Evolutionary conservation across 352 stramenopile species (phyloP).

Genomic region (Globisporangium perplexum): DNA sequence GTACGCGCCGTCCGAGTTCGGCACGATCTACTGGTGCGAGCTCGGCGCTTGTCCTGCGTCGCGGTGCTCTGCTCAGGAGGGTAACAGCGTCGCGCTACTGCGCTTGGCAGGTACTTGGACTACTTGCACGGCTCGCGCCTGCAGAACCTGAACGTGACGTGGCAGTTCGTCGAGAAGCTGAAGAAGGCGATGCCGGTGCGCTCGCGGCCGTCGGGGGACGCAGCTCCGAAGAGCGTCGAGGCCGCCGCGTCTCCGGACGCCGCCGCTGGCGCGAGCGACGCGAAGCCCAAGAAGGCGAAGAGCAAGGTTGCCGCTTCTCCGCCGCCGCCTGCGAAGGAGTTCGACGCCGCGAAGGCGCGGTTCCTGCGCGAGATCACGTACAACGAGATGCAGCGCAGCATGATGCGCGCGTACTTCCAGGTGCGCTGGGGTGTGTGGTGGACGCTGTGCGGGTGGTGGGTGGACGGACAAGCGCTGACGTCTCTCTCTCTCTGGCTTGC

Average conservation of each 20-base stretch:
- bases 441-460: neutral
- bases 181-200: slow-evolving; percentile 45
- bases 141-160: slow-evolving; percentile 77
- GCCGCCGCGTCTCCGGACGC: neutral
- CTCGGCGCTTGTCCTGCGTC: neutral
- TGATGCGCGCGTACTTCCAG: slow-evolving; percentile 82
- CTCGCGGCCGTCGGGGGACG: neutral
- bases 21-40: slow-evolving; percentile 73
- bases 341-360: slow-evolving; percentile 44
- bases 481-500: neutral
- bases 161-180: slow-evolving; percentile 81
- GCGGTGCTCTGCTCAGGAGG: too few relatives aligned
- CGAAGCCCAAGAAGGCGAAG: slow-evolving; percentile 26
- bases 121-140: slow-evolving; percentile 79
- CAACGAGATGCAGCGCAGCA: slow-evolving; percentile 63
- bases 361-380: slow-evolving; percentile 76
- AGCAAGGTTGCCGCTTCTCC: slow-evolving; percentile 8
- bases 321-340: slow-evolving; percentile 7
- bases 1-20: slow-evolving; percentile 64
- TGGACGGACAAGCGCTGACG: too few relatives aligned
- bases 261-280: neutral
- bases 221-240: slow-evolving; percentile 1
- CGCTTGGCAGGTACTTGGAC: slow-evolving; percentile 60
- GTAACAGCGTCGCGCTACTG: too few relatives aligned
- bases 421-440: slow-evolving; percentile 1